phyloP scores from a whole-genome alignment of 2,329 filamentous ascomycete genomes.

The Xylaria sp. region DNA sequence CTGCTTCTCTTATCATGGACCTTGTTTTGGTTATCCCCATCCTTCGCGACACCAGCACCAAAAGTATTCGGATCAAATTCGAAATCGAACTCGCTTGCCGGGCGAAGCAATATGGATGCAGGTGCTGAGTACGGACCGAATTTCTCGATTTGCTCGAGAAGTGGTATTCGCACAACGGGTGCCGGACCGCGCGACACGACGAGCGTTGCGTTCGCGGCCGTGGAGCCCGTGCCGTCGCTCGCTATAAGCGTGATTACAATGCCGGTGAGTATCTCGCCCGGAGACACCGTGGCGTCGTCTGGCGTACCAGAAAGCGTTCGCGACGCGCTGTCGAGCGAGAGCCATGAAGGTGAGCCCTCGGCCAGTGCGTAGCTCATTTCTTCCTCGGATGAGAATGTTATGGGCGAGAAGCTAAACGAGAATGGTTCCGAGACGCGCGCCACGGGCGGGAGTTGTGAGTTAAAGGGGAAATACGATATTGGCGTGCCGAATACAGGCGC shows the following conservation, averaged over 20 bases:
- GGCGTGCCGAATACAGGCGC: slow-evolving; percentile 54
- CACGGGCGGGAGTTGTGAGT: slow-evolving; percentile 84
- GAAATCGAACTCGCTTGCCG: slow-evolving; percentile 65
- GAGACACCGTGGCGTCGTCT: slow-evolving; percentile 49
- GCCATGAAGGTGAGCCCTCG: slow-evolving; percentile 74
- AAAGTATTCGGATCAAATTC: slow-evolving; percentile 71
- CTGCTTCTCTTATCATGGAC: background rate
- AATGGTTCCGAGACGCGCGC: slow-evolving; percentile 76
- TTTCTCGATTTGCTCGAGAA: slow-evolving; percentile 66
- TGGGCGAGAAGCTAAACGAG: slow-evolving; percentile 75
- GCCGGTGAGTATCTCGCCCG: slow-evolving; percentile 63
- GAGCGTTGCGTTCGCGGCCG: slow-evolving; percentile 73
- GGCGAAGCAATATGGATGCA: slow-evolving; percentile 66
- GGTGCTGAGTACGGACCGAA: slow-evolving; percentile 71
- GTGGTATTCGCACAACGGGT: slow-evolving; percentile 65
- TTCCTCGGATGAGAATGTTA: slow-evolving; percentile 75
- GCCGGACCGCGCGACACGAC: slow-evolving; percentile 71
- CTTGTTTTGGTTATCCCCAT: slow-evolving; percentile 5
- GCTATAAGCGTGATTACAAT: slow-evolving; percentile 75
- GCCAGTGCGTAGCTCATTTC: slow-evolving; percentile 74
- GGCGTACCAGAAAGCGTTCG: slow-evolving; percentile 80
- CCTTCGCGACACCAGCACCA: slow-evolving; percentile 55
- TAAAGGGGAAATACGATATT: slow-evolving; percentile 75
- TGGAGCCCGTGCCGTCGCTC: slow-evolving; percentile 72
- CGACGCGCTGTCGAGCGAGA: slow-evolving; percentile 73